Conservation (phyloP, 2,329 filamentous ascomycete species). For the Cytospora paraplurivora region DNA sequence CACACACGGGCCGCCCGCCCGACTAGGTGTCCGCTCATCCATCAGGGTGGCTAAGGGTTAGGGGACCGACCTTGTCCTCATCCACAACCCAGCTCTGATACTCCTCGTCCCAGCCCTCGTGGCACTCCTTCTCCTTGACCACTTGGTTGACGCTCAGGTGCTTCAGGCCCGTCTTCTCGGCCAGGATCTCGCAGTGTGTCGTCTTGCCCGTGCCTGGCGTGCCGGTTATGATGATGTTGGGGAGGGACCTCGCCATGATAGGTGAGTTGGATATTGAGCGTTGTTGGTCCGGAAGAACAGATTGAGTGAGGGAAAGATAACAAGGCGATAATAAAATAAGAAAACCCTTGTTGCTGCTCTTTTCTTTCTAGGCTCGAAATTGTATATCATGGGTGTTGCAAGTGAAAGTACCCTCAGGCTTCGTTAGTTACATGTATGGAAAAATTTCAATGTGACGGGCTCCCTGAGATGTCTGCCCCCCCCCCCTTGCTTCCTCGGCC, state of each 20-base stretch:
- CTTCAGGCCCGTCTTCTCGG: slow-evolving; percentile 72
- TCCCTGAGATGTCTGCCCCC: not conserved
- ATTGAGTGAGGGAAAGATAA: not conserved
- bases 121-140: slow-evolving; percentile 84
- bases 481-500: not conserved
- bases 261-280: too few species aligned
- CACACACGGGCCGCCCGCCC: too few species aligned
- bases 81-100: slow-evolving; percentile 90
- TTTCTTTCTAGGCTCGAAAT: too few species aligned
- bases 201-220: slow-evolving; percentile 97
- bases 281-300: not conserved
- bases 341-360: too few species aligned
- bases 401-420: not conserved
- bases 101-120: slow-evolving; percentile 86
- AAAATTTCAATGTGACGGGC: not conserved
- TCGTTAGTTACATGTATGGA: not conserved
- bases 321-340: too few species aligned
- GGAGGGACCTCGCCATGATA: slow-evolving; percentile 53
- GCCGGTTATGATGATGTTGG: slow-evolving; percentile 94
- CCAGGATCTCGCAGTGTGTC: slow-evolving; percentile 82
- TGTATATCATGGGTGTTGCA: not conserved
- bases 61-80: slow-evolving; percentile 77
- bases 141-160: slow-evolving; percentile 89
- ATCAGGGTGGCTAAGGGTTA: not conserved
- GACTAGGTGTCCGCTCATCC: too few species aligned